Evolutionary conservation across 352 stramenopile genomes (phyloP).

Genomic region (Phytophthora citricola): DNA sequence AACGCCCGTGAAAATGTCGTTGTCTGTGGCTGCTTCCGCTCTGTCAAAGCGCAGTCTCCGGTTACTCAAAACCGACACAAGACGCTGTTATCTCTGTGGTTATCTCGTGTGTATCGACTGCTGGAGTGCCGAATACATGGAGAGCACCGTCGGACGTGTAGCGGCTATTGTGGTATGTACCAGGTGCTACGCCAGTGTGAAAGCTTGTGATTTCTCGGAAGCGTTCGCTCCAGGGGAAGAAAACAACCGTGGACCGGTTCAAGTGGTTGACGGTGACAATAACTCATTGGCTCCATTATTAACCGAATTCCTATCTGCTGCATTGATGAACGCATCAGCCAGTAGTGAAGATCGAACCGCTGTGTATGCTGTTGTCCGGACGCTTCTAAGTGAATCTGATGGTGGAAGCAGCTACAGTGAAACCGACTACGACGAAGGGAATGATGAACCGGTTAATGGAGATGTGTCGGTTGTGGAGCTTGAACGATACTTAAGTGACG

Average conservation of each 20-base stretch:
- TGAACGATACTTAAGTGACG: constrained; percentile 18
- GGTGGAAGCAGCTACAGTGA: constrained; percentile 9
- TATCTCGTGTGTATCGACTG: constrained; percentile 33
- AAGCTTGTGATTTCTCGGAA: constrained; percentile 33
- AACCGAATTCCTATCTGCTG: constrained; percentile 36
- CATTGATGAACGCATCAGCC: constrained; percentile 19
- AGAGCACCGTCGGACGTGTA: constrained; percentile 19
- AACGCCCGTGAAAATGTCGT: constrained; percentile 21
- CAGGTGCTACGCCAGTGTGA: constrained; percentile 16
- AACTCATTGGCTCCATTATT: constrained; percentile 13
- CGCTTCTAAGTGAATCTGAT: constrained; percentile 16
- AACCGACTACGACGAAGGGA: constrained; percentile 22
- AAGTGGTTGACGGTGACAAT: constrained; percentile 13
- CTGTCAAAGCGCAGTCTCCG: constrained; percentile 19
- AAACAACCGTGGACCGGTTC: constrained; percentile 15
- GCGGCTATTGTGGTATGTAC: constrained; percentile 28
- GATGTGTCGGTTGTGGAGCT: constrained; percentile 22
- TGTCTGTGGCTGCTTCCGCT: constrained; percentile 18
- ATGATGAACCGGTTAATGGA: constrained; percentile 13
- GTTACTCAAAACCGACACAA: constrained; percentile 23
- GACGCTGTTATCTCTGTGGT: constrained; percentile 30
- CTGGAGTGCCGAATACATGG: constrained; percentile 32
- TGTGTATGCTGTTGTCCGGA: constrained; percentile 40
- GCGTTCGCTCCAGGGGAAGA: constrained; percentile 10
- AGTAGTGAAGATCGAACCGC: constrained; percentile 18